Percentiles rank a stretch among this genome's conserved stretches.
Conservation (phyloP, 2,329 filamentous ascomycete species). For the Periconia digitata region DNA sequence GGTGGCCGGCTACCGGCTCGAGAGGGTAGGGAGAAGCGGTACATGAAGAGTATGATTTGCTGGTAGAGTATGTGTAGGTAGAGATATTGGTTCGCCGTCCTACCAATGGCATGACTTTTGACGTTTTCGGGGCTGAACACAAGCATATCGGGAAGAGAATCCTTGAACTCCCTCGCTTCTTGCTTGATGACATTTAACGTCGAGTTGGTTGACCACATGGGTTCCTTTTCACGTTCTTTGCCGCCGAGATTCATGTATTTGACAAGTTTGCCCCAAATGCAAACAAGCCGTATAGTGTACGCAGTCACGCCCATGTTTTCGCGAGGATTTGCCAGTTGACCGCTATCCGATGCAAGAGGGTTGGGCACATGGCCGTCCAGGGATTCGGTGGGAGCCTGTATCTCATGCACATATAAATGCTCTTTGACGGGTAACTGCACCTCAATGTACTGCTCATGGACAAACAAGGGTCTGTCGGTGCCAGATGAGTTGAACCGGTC, state of each 20-base stretch:
- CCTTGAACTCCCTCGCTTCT: conserved; percentile 70
- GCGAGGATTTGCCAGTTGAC: conserved; percentile 65
- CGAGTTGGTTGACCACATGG: conserved; percentile 83
- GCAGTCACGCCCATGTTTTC: conserved; percentile 94
- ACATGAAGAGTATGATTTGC: conserved; percentile 87
- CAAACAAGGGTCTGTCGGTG: conserved; percentile 86
- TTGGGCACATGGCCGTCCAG: conserved; percentile 71
- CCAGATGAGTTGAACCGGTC: conserved; percentile 97
- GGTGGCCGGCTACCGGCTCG: conserved; percentile 65
- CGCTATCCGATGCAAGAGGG: conserved; percentile 63
- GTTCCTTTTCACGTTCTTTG: conserved; percentile 72
- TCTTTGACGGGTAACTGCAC: conserved; percentile 92
- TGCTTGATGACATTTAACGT: conserved; percentile 70
- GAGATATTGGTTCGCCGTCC: conserved; percentile 86
- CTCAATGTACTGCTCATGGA: conserved; percentile 84
- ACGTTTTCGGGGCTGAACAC: conserved; percentile 80
- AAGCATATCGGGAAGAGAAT: conserved; percentile 69
- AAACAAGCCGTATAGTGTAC: conserved; percentile 82
- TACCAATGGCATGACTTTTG: conserved; percentile 78
- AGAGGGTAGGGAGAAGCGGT: conserved; percentile 77
- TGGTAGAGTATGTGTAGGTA: conserved; percentile 89
- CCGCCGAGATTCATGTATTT: conserved; percentile 89
- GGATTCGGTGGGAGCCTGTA: conserved; percentile 83
- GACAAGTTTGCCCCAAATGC: conserved; percentile 87
- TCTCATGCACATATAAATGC: conserved; percentile 85